Evolutionary conservation across 345 rosid genomes (phyloP).

Genomic region (Excoecaria agallocha): DNA sequence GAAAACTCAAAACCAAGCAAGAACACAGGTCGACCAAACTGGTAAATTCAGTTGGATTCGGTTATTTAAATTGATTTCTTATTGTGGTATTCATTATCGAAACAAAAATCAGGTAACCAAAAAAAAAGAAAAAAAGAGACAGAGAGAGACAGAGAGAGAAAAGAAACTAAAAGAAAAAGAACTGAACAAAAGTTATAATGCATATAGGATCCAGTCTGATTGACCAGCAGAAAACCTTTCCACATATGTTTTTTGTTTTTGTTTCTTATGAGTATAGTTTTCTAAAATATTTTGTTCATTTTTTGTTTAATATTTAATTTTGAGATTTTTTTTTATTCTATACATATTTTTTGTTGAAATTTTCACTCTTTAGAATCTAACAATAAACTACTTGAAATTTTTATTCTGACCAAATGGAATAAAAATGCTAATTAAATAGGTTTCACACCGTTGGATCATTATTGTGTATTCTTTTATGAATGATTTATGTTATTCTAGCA

Average conservation of each 20-base stretch:
- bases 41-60: not conserved
- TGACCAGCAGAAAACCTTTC: not conserved
- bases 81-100: not conserved
- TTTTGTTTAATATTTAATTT: too few species aligned
- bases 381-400: not conserved
- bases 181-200: not conserved
- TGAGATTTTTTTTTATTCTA: not conserved
- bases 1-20: not conserved
- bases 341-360: not conserved
- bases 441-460: not conserved
- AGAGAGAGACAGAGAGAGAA: too few species aligned
- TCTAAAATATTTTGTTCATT: too few species aligned
- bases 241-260: not conserved
- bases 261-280: not conserved
- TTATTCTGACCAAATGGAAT: not conserved
- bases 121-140: too few species aligned
- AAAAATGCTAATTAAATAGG: not conserved
- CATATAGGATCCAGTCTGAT: not conserved
- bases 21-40: not conserved
- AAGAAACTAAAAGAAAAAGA: too few species aligned
- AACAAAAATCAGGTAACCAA: not conserved
- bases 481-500: not conserved
- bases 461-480: not conserved
- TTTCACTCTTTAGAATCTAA: not conserved
- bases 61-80: not conserved